Conservation (phyloP, 176 grass and related monocot species). For the Dendrocalamus sinicus region DNA sequence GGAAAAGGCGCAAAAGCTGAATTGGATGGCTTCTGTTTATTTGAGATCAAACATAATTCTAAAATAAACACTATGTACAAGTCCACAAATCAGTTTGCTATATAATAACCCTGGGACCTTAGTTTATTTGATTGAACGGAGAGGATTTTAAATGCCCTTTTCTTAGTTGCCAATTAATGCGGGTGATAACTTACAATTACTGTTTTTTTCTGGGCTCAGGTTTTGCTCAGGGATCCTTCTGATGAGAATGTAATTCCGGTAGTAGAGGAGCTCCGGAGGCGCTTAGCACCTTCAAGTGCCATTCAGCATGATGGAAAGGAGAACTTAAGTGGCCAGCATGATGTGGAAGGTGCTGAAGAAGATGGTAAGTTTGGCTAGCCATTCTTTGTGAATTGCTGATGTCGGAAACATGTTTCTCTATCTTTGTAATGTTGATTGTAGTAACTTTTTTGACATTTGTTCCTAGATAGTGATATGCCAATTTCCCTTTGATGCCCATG, state of each 20-base stretch:
- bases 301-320: constrained; percentile 61
- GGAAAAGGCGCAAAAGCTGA: not conserved
- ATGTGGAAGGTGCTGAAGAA: constrained; percentile 72
- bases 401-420: not conserved
- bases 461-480: constrained; percentile 4
- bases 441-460: constrained; percentile 22
- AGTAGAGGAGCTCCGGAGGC: constrained; percentile 81
- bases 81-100: not conserved
- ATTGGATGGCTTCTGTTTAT: not conserved
- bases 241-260: constrained; percentile 87
- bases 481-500: constrained; percentile 12
- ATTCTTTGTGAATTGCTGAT: constrained; percentile 20
- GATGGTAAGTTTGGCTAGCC: constrained; percentile 57
- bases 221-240: constrained; percentile 86
- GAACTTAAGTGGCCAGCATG: constrained; percentile 65
- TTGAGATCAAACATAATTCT: not conserved
- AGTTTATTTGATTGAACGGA: constrained; percentile 23
- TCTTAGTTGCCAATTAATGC: not conserved
- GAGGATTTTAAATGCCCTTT: constrained; percentile 24
- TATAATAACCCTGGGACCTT: not conserved
- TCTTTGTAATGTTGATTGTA: not conserved
- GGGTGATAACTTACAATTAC: constrained; percentile 22
- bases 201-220: constrained; percentile 45
- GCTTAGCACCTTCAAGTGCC: constrained; percentile 54
- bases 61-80: not conserved